Percentiles rank a stretch among this genome's conserved stretches.
phyloP scores from a whole-genome alignment of 2,329 filamentous ascomycete species.

The Xylaria sp. region DNA sequence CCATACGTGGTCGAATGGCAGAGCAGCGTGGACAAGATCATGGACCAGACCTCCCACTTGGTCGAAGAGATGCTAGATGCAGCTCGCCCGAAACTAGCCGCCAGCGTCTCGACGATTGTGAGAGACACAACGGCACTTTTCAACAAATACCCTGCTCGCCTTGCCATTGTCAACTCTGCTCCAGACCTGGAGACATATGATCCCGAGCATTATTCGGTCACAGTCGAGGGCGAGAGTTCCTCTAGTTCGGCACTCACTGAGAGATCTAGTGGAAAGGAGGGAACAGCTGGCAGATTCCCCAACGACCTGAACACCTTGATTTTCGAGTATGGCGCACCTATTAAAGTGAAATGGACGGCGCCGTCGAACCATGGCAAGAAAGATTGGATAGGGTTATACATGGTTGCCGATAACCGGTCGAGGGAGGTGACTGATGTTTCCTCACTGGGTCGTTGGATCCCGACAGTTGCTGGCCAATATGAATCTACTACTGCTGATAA shows the following conservation, averaged over 20 bases:
- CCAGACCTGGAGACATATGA: slow-evolving; percentile 84
- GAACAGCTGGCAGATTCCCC: slow-evolving; percentile 73
- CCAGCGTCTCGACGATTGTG: slow-evolving; percentile 86
- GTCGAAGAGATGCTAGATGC: slow-evolving; percentile 91
- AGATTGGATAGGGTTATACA: slow-evolving; percentile 97
- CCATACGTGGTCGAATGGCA: slow-evolving; percentile 85
- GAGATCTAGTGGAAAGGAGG: slow-evolving; percentile 77
- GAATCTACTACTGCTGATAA: slow-evolving; percentile 79
- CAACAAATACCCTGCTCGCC: slow-evolving; percentile 86
- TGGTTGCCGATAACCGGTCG: slow-evolving; percentile 92
- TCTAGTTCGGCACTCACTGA: slow-evolving; percentile 64
- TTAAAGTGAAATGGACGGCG: slow-evolving; percentile 90
- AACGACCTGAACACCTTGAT: slow-evolving; percentile 78
- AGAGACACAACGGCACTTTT: slow-evolving; percentile 89
- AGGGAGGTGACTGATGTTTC: slow-evolving; percentile 85
- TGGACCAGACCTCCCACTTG: slow-evolving; percentile 87
- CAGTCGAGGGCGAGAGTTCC: slow-evolving; percentile 74
- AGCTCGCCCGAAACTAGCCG: slow-evolving; percentile 85
- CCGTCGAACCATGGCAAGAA: slow-evolving; percentile 87
- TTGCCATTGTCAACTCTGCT: slow-evolving; percentile 82
- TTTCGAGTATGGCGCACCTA: slow-evolving; percentile 89
- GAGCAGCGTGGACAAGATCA: slow-evolving; percentile 85
- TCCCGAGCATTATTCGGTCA: slow-evolving; percentile 81
- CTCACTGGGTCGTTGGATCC: slow-evolving; percentile 89
- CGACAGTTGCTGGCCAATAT: slow-evolving; percentile 80